Conservation (phyloP, 164 flowering plant genomes). For the Euptelea pleiosperma region DNA sequence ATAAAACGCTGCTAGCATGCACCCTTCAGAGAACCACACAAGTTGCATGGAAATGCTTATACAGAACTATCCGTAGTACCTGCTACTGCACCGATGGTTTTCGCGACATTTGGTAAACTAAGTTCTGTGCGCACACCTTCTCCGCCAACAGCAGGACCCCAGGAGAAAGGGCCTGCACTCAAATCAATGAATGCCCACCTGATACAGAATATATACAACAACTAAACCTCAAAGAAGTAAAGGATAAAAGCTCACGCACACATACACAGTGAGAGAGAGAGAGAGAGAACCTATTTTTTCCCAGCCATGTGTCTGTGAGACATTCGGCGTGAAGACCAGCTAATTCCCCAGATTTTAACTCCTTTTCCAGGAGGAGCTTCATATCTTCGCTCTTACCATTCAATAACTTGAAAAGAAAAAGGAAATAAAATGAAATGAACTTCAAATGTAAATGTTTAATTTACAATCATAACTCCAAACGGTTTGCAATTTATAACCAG, state of each 20-base stretch:
- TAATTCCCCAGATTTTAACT: slow-evolving; percentile 66
- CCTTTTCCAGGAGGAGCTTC: slow-evolving; percentile 59
- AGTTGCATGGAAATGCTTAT: background rate
- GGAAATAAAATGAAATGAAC: background rate
- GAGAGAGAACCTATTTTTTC: slow-evolving; percentile 61
- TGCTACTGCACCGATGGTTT: slow-evolving; percentile 86
- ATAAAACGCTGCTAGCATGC: background rate
- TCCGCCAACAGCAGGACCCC: slow-evolving; percentile 99
- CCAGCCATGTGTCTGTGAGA: slow-evolving; percentile 95
- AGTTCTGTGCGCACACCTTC: slow-evolving; percentile 95
- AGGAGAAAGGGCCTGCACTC: slow-evolving; percentile 95
- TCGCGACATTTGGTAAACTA: slow-evolving; percentile 84
- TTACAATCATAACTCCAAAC: background rate
- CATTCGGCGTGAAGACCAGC: slow-evolving; percentile 76
- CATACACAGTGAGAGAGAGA: slow-evolving; percentile 20
- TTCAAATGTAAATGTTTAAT: background rate
- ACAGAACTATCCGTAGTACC: slow-evolving; percentile 35
- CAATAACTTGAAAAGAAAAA: slow-evolving; percentile 42
- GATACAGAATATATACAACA: slow-evolving; percentile 16
- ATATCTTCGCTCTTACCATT: slow-evolving; percentile 69
- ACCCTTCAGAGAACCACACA: background rate
- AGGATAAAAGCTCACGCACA: background rate
- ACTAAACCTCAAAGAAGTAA: slow-evolving; percentile 1
- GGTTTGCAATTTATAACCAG: slow-evolving; percentile 1
- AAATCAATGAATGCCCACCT: slow-evolving; percentile 98